A percentile compares a stretch with the other conserved stretches of the same genome.
Conservation (phyloP, 306 rosid genomes). For the Myrica gale region DNA sequence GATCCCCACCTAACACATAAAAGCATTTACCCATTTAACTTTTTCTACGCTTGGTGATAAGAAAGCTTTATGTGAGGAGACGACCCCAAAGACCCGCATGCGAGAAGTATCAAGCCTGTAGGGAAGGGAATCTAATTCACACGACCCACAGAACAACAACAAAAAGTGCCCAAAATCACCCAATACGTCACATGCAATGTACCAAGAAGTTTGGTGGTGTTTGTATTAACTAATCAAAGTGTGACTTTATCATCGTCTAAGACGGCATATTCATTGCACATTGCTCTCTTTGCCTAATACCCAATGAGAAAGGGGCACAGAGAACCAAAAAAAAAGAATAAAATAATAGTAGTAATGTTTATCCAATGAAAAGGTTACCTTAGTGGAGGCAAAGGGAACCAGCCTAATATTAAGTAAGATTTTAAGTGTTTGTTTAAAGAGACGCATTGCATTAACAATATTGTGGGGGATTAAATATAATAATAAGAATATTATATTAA, state of each 20-base stretch:
- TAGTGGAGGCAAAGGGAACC: too few species aligned
- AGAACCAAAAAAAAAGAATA: too few species aligned
- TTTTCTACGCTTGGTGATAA: conserved; percentile 3
- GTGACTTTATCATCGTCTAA: conserved; percentile 1
- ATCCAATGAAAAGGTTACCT: too few species aligned
- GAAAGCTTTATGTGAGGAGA: conserved; percentile 1
- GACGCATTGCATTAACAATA: too few species aligned
- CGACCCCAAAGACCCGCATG: conserved; percentile 11
- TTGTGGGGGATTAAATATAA: too few species aligned
- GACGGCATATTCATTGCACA: conserved; percentile 34
- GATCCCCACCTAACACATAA: conserved; percentile 22
- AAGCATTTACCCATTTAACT: conserved; percentile 10
- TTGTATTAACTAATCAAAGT: conserved; percentile 15
- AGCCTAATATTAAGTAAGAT: too few species aligned
- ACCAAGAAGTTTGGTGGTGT: conserved; percentile 20
- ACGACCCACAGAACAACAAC: not conserved
- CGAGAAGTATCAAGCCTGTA: not conserved
- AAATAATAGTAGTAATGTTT: too few species aligned
- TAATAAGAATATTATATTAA: too few species aligned
- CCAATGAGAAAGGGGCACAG: not conserved
- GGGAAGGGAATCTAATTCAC: conserved; percentile 29
- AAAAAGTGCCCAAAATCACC: not conserved
- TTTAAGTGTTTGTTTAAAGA: too few species aligned
- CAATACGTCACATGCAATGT: conserved; percentile 32
- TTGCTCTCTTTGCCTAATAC: conserved; percentile 20